Percentiles rank a stretch among this genome's conserved stretches.
Conservation (phyloP, 441 rosid species). For the Hypseocharis bilobata region DNA sequence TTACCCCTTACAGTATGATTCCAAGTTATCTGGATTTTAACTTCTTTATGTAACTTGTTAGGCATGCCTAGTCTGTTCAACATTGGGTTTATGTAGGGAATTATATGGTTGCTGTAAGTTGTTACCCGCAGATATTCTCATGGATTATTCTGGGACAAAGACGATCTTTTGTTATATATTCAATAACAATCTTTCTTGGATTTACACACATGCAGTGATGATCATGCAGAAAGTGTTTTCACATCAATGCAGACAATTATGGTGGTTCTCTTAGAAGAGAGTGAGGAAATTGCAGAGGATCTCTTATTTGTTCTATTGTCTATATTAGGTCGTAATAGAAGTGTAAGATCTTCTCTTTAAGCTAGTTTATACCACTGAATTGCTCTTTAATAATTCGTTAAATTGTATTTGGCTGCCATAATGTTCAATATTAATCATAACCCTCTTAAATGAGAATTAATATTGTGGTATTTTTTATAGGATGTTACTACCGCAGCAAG, state of each 20-base stretch:
- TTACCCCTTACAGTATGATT: background rate
- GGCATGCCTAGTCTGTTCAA: slow-evolving; percentile 2
- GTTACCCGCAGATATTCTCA: background rate
- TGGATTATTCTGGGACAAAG: slow-evolving; percentile 13
- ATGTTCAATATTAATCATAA: background rate
- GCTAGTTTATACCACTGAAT: slow-evolving; percentile 7
- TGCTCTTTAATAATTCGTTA: slow-evolving; percentile 10
- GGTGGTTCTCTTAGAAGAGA: slow-evolving; percentile 81
- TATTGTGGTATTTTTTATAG: slow-evolving; percentile 40
- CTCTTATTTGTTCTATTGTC: slow-evolving; percentile 65
- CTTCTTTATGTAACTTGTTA: background rate
- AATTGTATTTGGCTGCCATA: slow-evolving; percentile 11
- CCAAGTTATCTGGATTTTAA: background rate
- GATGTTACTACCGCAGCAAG: slow-evolving; percentile 60
- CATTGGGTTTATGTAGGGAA: background rate
- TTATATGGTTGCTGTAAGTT: background rate
- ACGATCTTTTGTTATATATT: slow-evolving; percentile 5
- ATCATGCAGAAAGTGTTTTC: slow-evolving; percentile 80
- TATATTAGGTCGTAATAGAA: slow-evolving; percentile 64
- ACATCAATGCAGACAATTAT: slow-evolving; percentile 91
- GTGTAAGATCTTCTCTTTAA: slow-evolving; percentile 42
- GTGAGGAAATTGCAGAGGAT: slow-evolving; percentile 83
- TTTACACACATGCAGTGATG: slow-evolving; percentile 57
- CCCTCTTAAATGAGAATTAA: slow-evolving; percentile 19
- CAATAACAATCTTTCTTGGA: slow-evolving; percentile 9